phyloP scores from a whole-genome alignment of 805 yeast species.

The Vanderwaltozyma yarrowii region DNA sequence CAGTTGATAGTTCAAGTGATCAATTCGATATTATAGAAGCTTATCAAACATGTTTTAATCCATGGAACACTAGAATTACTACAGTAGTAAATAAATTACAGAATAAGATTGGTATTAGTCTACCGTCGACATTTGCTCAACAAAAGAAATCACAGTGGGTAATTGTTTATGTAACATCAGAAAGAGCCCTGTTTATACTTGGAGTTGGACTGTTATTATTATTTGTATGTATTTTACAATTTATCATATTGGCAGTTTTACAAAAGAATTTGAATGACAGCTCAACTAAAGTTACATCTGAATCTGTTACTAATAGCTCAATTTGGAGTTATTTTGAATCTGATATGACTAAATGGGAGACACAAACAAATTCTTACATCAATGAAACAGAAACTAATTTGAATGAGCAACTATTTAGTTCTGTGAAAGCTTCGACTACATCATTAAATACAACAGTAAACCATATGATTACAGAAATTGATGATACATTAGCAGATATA shows the following conservation, averaged over 20 bases:
- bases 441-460: constrained; percentile 52
- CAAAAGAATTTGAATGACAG: constrained; percentile 4
- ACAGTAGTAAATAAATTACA: constrained; percentile 2
- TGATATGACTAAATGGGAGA: constrained; percentile 40
- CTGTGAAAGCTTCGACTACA: constrained; percentile 47
- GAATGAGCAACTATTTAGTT: constrained; percentile 58
- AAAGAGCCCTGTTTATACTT: constrained; percentile 40
- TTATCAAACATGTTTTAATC: constrained; percentile 15
- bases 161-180: constrained; percentile 38
- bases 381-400: constrained; percentile 37
- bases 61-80: constrained; percentile 12
- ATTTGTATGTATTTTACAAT: constrained; percentile 44
- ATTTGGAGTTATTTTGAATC: constrained; percentile 17
- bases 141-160: constrained; percentile 26
- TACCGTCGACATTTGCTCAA: neutral
- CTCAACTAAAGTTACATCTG: neutral
- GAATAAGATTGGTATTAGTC: no score
- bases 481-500: constrained; percentile 42
- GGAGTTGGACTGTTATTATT: constrained; percentile 50
- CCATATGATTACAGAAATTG: constrained; percentile 48
- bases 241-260: constrained; percentile 31
- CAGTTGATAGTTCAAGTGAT: neutral
- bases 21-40: constrained; percentile 10
- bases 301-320: constrained; percentile 2
- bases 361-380: constrained; percentile 47